A percentile compares a stretch with the other conserved stretches of the same genome.
These are phyloP conservation scores for Trichoderma sp. DNA, from an alignment of 2,329 filamentous ascomycete genomes.

Conservation along the genomic window DNA sequence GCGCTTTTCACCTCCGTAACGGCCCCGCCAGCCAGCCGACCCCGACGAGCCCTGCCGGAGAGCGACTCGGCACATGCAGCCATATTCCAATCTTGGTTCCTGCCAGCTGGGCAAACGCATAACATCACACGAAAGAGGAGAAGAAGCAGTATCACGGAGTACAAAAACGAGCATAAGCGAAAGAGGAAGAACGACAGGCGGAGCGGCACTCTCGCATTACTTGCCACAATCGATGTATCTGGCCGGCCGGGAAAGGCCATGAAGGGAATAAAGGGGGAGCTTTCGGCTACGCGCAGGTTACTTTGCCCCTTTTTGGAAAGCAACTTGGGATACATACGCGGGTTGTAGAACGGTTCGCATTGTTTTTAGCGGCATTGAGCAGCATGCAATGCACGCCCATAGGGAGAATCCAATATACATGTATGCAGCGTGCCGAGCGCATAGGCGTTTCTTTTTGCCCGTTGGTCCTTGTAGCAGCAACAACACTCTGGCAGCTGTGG, in stretches of 20 bases:
- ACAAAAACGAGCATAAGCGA: conserved; percentile 3
- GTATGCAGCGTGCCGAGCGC: conserved; percentile 19
- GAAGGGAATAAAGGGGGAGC: neutral
- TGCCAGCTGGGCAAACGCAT: neutral
- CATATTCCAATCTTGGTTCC: neutral
- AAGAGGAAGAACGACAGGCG: neutral
- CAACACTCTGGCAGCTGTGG: conserved; percentile 6
- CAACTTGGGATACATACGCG: neutral
- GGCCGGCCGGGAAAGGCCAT: neutral
- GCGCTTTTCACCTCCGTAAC: neutral
- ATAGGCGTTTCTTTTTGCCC: neutral
- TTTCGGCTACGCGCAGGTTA: conserved; percentile 13
- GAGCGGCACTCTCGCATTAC: conserved; percentile 1
- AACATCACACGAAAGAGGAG: neutral
- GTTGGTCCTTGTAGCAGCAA: neutral
- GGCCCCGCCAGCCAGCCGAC: neutral
- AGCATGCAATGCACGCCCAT: conserved; percentile 2
- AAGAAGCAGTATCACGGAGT: conserved; percentile 7
- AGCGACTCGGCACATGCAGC: neutral
- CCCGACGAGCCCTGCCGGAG: neutral
- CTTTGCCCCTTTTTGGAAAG: neutral
- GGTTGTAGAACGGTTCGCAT: too few relatives aligned
- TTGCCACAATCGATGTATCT: conserved; percentile 13
- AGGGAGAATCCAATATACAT: neutral
- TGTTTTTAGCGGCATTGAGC: neutral